Evolutionary conservation across 2,329 filamentous ascomycete genomes (phyloP), one percentile per base, ranked within the genome.

Genomic region (Pseudogymnoascus verrucosus): DNA sequence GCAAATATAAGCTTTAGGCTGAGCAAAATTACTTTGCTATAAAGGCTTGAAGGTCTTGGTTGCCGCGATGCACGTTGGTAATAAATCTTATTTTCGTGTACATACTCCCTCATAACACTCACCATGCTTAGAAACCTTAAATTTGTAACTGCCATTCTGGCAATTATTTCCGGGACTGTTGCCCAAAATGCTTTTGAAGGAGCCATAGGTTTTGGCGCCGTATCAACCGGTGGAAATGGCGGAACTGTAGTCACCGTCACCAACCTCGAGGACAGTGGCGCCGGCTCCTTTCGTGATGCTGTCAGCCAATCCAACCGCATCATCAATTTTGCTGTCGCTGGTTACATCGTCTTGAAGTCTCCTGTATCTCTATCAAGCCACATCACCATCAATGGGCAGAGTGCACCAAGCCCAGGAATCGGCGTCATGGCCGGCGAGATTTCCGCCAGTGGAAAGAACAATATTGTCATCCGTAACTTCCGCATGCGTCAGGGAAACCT

Each of bases 391-490:
- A 74, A 79, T 4, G 78, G 79, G 4, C 78, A 80, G 65, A 80
- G 78, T 0, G 79, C 79, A 4, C 78, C 78, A 1, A 74, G 75
- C 4, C 79, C 75, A 23, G 79, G 66, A 75, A 76, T 68, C 76
- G 73, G 44, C 68, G 78, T 70, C 72, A 78, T 67, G 73, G 74
- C 64, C 12, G 67, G 42, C 8, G 71, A 70, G 40, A 14, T 26
- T 28, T 66, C 61, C n/a, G 57, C 63, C 4, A 40, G 16, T 34
- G 36, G 14, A 39, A 39, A 63, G 19, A 14, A 10, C 68, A 77
- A 83, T 44, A 75, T 78, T 28, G 82, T 84, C 64, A 78, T 82
- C 34, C 78, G 82, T n/a, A 82, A 84, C 69, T 76, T 84, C 19
- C 77, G 81, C 16, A 78, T 84, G 62, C 78, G 81, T 26, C 82